Conservation (phyloP, 2,329 filamentous ascomycete species). For the Apiospora kogelbergensis region DNA sequence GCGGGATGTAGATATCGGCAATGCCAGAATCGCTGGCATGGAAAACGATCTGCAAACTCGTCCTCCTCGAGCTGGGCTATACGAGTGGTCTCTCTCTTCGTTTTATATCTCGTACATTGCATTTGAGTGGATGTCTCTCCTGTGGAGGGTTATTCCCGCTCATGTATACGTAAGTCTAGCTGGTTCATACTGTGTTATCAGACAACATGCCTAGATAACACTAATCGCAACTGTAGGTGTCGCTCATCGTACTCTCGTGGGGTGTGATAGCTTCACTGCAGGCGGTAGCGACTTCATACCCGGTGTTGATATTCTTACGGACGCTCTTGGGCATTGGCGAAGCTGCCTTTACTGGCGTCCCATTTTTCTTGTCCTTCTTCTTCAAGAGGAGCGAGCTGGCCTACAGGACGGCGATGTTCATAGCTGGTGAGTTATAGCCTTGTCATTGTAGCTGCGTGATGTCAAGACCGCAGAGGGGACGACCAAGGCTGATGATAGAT, state of each 20-base stretch:
- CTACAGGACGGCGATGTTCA: conserved; percentile 81
- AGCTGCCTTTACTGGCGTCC: conserved; percentile 64
- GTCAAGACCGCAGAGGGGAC: no score
- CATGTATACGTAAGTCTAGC: conserved; percentile 52
- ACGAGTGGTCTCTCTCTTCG: conserved; percentile 59
- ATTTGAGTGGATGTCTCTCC: conserved; percentile 65
- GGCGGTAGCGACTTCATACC: conserved; percentile 63
- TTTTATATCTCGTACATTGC: conserved; percentile 65
- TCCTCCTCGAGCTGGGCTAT: conserved; percentile 47
- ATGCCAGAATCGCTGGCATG: conserved; percentile 64
- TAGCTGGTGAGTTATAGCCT: conserved; percentile 56
- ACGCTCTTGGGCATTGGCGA: conserved; percentile 62
- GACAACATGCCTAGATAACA: neutral
- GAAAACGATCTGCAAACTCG: conserved; percentile 57
- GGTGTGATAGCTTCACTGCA: conserved; percentile 77
- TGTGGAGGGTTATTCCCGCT: conserved; percentile 60
- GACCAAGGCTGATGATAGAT: neutral
- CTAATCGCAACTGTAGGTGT: conserved; percentile 15
- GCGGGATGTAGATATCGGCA: conserved; percentile 53
- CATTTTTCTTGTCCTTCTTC: conserved; percentile 65
- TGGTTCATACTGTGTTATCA: conserved; percentile 5
- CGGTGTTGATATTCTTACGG: conserved; percentile 54
- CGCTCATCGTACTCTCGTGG: conserved; percentile 71
- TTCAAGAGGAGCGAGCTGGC: conserved; percentile 72
- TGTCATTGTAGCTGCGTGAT: neutral